phyloP scores from a whole-genome alignment of 1,139 yeast species.

The Hyphopichia burtonii region DNA sequence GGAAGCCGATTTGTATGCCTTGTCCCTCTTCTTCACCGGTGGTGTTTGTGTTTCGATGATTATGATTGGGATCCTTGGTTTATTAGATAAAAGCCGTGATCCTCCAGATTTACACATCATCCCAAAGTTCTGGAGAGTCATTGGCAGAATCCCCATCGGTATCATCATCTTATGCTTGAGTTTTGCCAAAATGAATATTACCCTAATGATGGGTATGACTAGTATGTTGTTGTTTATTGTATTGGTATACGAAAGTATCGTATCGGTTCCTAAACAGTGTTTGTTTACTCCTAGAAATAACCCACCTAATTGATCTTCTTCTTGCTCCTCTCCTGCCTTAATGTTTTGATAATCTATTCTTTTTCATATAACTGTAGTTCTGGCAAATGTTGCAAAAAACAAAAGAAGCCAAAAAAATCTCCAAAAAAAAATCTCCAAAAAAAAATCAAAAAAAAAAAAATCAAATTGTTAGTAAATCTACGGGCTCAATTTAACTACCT shows the following conservation, averaged over 20 bases:
- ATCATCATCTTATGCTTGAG: slow-evolving; percentile 41
- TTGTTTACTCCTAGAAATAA: too few relatives aligned
- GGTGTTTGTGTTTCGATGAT: slow-evolving; percentile 44
- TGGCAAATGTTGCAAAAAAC: too few relatives aligned
- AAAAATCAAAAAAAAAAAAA: too few relatives aligned
- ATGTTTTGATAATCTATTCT: too few relatives aligned
- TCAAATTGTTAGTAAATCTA: too few relatives aligned
- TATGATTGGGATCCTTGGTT: slow-evolving; percentile 34
- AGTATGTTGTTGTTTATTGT: slow-evolving; percentile 31
- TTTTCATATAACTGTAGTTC: too few relatives aligned
- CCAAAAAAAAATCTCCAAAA: too few relatives aligned
- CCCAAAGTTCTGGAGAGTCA: slow-evolving; percentile 37
- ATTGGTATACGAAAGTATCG: slow-evolving; percentile 35
- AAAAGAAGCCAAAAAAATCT: too few relatives aligned
- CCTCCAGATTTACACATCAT: slow-evolving; percentile 26
- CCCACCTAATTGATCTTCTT: too few relatives aligned
- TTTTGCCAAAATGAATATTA: slow-evolving; percentile 45
- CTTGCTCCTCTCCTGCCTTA: too few relatives aligned
- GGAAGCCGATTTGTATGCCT: slow-evolving; percentile 31
- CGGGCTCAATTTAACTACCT: too few relatives aligned
- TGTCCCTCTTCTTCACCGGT: slow-evolving; percentile 50
- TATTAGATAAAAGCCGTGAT: slow-evolving; percentile 40
- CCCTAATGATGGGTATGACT: slow-evolving; percentile 44
- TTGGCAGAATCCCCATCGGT: slow-evolving; percentile 40
- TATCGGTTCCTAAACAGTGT: slow-evolving; percentile 25